Percentiles rank a stretch among this genome's conserved stretches.
Conservation (phyloP, 2,329 filamentous ascomycete species). For the Xylariales sp. region DNA sequence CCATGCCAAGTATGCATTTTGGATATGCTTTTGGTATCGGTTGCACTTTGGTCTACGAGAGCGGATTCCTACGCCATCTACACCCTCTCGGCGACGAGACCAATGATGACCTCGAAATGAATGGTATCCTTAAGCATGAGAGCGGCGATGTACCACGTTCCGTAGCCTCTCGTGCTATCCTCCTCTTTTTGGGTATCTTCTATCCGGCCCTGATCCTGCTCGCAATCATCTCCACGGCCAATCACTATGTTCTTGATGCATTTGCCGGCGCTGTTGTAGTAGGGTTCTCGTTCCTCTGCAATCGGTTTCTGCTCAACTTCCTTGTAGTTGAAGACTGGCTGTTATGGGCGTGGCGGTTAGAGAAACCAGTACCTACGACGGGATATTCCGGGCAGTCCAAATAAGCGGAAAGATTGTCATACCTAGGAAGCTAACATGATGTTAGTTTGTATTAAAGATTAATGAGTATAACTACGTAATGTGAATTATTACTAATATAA, state of each 20-base stretch:
- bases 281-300: constrained; percentile 66
- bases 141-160: constrained; percentile 42
- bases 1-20: constrained; percentile 69
- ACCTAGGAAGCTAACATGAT: not conserved
- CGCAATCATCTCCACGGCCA: constrained; percentile 71
- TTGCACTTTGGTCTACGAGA: constrained; percentile 64
- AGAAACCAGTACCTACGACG: constrained; percentile 70
- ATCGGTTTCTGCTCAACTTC: constrained; percentile 66
- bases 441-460: constrained; percentile 15
- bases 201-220: constrained; percentile 66
- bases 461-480: constrained; percentile 37
- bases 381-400: constrained; percentile 43
- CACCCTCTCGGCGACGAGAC: constrained; percentile 33
- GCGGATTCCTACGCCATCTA: constrained; percentile 58
- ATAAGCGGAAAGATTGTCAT: constrained; percentile 11
- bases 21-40: constrained; percentile 67
- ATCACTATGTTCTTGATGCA: constrained; percentile 74
- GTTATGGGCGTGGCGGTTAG: constrained; percentile 69
- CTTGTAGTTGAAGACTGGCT: constrained; percentile 74
- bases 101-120: constrained; percentile 37
- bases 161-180: constrained; percentile 34
- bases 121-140: constrained; percentile 38
- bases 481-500: constrained; percentile 36
- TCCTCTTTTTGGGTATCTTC: constrained; percentile 55
- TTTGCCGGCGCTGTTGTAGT: constrained; percentile 72